Conservation (phyloP, 2,329 filamentous ascomycete genomes). For the Whalleya microplaca region DNA sequence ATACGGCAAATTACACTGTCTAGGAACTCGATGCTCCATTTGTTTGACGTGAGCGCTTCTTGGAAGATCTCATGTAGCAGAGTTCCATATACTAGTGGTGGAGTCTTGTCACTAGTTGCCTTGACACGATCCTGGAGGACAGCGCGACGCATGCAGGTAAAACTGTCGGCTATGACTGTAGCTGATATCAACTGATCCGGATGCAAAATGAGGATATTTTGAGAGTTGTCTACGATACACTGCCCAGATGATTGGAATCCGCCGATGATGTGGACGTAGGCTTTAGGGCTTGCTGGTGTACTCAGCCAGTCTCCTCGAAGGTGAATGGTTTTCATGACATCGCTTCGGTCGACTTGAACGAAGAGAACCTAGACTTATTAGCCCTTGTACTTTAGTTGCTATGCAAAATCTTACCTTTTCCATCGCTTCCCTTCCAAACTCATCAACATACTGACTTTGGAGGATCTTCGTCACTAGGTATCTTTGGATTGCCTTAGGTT, state of each 20-base stretch:
- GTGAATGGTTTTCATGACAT: slow-evolving; percentile 67
- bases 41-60: slow-evolving; percentile 80
- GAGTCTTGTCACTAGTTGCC: slow-evolving; percentile 77
- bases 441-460: slow-evolving; percentile 68
- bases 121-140: slow-evolving; percentile 96
- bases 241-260: slow-evolving; percentile 70
- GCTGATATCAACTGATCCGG: slow-evolving; percentile 95
- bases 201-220: slow-evolving; percentile 87
- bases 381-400: slow-evolving; percentile 11
- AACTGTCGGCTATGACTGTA: slow-evolving; percentile 95
- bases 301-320: slow-evolving; percentile 87
- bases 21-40: slow-evolving; percentile 75
- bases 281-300: slow-evolving; percentile 72
- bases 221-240: slow-evolving; percentile 80
- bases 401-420: slow-evolving; percentile 67
- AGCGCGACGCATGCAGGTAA: slow-evolving; percentile 85
- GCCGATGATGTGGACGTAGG: slow-evolving; percentile 87
- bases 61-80: slow-evolving; percentile 97
- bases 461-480: slow-evolving; percentile 80
- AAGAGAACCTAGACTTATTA: slow-evolving; percentile 66
- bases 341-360: slow-evolving; percentile 78
- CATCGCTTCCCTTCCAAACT: slow-evolving; percentile 59
- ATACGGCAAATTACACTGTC: slow-evolving; percentile 67
- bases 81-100: slow-evolving; percentile 87
- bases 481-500: slow-evolving; percentile 78